Evolutionary conservation across 1,284 basidiomycete species (phyloP).

Genomic region (Vanrija pseudolonga): DNA sequence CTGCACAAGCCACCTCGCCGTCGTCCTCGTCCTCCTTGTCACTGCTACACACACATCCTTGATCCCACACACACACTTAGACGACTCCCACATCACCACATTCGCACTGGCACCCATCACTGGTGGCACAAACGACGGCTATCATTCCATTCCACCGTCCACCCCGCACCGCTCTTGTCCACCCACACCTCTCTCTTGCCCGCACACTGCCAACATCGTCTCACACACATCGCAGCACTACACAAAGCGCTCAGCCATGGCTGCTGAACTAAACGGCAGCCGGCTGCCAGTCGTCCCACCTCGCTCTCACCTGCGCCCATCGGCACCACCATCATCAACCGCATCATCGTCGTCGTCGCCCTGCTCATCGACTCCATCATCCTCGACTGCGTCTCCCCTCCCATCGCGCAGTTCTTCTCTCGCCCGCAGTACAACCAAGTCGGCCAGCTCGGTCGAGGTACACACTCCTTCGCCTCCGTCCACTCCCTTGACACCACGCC

Average conservation of each 20-base stretch:
- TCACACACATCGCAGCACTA: background rate
- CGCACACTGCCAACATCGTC: too few relatives aligned
- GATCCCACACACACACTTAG: background rate
- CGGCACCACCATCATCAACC: background rate
- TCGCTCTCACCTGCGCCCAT: conserved; percentile 11
- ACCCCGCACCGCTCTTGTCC: background rate
- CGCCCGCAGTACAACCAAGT: conserved; percentile 2
- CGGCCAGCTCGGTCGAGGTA: conserved; percentile 8
- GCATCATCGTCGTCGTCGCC: background rate
- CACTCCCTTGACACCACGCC: background rate
- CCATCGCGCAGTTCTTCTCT: background rate
- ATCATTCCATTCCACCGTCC: background rate
- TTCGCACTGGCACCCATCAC: background rate
- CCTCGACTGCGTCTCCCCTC: background rate
- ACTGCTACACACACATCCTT: background rate
- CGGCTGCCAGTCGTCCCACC: conserved; percentile 10
- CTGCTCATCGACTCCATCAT: background rate
- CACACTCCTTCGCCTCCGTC: background rate
- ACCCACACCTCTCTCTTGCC: background rate
- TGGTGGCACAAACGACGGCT: background rate
- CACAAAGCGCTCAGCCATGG: too few relatives aligned
- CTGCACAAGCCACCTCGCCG: too few relatives aligned
- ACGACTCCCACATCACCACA: background rate
- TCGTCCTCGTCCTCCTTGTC: too few relatives aligned
- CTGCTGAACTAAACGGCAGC: too few relatives aligned